Evolutionary conservation across 768 basidiomycete species (phyloP), one percentile per base, ranked within the genome.

Genomic region (Lactifluus subvellereus): DNA sequence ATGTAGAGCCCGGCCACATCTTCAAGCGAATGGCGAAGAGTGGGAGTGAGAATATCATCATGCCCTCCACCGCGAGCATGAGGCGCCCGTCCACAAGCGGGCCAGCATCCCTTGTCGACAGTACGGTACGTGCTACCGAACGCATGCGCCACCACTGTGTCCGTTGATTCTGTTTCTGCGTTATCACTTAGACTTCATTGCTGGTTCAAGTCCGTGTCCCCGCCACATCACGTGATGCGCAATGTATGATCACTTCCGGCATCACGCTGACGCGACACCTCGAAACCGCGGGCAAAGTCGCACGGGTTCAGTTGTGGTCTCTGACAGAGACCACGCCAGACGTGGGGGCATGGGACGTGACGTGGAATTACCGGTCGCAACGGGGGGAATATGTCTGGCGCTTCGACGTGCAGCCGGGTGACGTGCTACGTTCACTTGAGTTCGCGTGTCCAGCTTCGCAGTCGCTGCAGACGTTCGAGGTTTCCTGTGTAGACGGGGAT

Each of bases 191-290:
- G 61, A 37, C 38, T 32, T 62, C 61, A 4, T 18, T 62, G 10
- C 58, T 64, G 3, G 53, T 64, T 38, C 62, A 59, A 49, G 13
- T 64, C 53, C 62, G 47, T 53, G 42, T 64, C 7, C 62, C 62
- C 5, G 53, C 59, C 32, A 50, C 52, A 7, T 6, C 57, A 54
- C 47, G 47, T 54, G 57, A 53, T 33, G 53, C 62, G 11, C 62
- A 33, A 48, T 64, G 62, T 20, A 8, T 37, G 38, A 40, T 64
- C 47, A 59, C 53, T 4, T 54, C 62, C 22, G 57, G 62, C 16
- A 54, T 64, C 47, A 59, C 57, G 30, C 52, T 54, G 2, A 40
- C 62, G 38, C 57, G 47, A 42, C 53, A 4, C 9, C 62, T 50
- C 47, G 62, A 64, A 20, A 16, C 38, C 16, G 53, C 57, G 22